These are phyloP conservation scores for Verbena officinalis DNA, from an alignment of 257 asterid genomes.

Conservation along the genomic window DNA sequence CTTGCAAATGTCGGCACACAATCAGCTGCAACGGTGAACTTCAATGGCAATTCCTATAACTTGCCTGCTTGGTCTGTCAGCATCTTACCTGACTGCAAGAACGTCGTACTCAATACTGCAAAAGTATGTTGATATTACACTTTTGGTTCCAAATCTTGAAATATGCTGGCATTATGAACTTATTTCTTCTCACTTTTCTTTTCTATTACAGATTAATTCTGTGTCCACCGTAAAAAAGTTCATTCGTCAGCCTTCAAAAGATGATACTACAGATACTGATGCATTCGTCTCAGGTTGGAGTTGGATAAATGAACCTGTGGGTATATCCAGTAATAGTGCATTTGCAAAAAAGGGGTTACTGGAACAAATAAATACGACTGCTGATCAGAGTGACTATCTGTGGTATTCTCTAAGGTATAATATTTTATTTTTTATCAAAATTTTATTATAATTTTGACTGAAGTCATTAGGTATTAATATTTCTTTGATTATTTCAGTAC, in stretches of 20 bases:
- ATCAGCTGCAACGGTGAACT: conserved; percentile 61
- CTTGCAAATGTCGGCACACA: conserved; percentile 65
- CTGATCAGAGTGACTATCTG: conserved; percentile 77
- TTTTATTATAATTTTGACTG: not conserved
- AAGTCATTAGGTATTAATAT: not conserved
- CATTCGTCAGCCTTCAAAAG: conserved; percentile 49
- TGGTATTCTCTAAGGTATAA: conserved; percentile 85
- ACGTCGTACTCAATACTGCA: conserved; percentile 72
- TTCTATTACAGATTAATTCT: conserved; percentile 66
- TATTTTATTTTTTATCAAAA: not conserved
- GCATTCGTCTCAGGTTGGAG: conserved; percentile 64
- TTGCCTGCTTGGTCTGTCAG: conserved; percentile 95
- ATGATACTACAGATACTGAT: conserved; percentile 39
- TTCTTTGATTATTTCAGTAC: conserved; percentile 46
- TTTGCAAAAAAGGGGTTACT: conserved; percentile 54
- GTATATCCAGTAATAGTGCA: conserved; percentile 69
- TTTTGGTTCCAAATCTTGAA: not conserved
- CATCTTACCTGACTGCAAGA: conserved; percentile 90
- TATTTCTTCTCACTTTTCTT: conserved; percentile 10
- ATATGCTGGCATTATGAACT: conserved; percentile 13
- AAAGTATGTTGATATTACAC: conserved; percentile 48
- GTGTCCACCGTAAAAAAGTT: conserved; percentile 53
- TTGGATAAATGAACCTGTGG: conserved; percentile 81
- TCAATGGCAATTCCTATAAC: conserved; percentile 65
- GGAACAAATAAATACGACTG: conserved; percentile 89